Conservation (phyloP, 2,329 filamentous ascomycete species). For the Rasamsonia emersonii region DNA sequence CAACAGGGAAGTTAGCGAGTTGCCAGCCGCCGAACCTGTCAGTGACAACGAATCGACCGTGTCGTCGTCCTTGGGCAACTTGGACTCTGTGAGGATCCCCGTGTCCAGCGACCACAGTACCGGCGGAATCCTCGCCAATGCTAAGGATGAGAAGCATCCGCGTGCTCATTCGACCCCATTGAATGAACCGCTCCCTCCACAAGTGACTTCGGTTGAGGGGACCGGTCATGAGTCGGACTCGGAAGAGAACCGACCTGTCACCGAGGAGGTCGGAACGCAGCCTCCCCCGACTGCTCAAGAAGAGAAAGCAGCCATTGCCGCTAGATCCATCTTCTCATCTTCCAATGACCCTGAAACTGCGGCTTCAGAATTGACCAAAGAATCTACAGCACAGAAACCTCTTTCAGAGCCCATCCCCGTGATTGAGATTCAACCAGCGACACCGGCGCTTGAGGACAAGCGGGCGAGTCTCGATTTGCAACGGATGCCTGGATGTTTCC, state of each 20-base stretch:
- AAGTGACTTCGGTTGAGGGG: conserved; percentile 62
- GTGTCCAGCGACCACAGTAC: conserved; percentile 46
- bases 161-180: conserved; percentile 21
- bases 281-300: conserved; percentile 1
- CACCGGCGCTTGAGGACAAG: conserved; percentile 34
- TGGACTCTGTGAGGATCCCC: conserved; percentile 18
- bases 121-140: conserved; percentile 41
- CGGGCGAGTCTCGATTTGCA: conserved; percentile 15
- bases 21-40: conserved; percentile 12
- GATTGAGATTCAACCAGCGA: conserved; percentile 40
- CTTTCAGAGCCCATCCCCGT: conserved; percentile 26
- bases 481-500: conserved; percentile 50
- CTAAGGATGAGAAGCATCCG: conserved; percentile 13
- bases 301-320: conserved; percentile 3
- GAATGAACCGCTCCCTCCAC: conserved; percentile 59
- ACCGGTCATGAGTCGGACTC: conserved; percentile 56
- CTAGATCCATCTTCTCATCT: no score
- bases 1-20: conserved; percentile 18
- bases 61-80: conserved; percentile 39
- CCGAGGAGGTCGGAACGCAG: background rate
- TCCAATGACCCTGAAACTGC: background rate
- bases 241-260: conserved; percentile 13
- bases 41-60: conserved; percentile 24
- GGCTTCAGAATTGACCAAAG: no score
- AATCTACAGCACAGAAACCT: no score